Evolutionary conservation across 345 rosid species (phyloP).

Genomic region (Psidium friedrichsthalianum): DNA sequence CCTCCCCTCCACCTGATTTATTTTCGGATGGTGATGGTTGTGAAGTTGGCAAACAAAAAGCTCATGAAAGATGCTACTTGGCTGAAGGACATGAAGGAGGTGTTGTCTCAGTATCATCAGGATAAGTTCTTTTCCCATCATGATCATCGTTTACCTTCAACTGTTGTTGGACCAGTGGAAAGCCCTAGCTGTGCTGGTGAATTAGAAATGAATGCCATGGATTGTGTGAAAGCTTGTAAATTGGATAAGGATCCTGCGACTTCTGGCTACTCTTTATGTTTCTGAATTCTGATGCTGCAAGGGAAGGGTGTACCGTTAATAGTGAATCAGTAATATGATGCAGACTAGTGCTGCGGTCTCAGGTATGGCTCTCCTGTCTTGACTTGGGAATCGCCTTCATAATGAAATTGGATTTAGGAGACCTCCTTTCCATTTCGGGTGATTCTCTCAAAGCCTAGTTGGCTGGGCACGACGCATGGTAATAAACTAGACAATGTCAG

Average conservation of each 20-base stretch:
- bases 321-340: constrained; percentile 12
- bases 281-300: constrained; percentile 6
- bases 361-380: constrained; percentile 1
- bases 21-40: constrained; percentile 47
- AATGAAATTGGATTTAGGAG: constrained; percentile 1
- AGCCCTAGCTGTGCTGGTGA: constrained; percentile 7
- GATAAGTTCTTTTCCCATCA: neutral
- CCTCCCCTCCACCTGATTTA: constrained; percentile 82
- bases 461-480: constrained; percentile 16
- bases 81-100: neutral
- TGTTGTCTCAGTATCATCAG: neutral
- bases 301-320: constrained; percentile 17
- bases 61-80: constrained; percentile 20
- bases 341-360: constrained; percentile 3
- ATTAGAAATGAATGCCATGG: constrained; percentile 14
- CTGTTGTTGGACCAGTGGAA: constrained; percentile 1
- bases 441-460: constrained; percentile 23
- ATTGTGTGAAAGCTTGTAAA: constrained; percentile 23
- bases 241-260: constrained; percentile 16
- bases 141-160: neutral
- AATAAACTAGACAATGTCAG: constrained; percentile 11
- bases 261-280: constrained; percentile 15
- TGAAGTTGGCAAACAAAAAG: constrained; percentile 22
- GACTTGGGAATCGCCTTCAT: neutral
- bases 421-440: constrained; percentile 14